Base-by-base conservation (phyloP, 768 basidiomycete genomes). In the Trametes sanguinea region DNA sequence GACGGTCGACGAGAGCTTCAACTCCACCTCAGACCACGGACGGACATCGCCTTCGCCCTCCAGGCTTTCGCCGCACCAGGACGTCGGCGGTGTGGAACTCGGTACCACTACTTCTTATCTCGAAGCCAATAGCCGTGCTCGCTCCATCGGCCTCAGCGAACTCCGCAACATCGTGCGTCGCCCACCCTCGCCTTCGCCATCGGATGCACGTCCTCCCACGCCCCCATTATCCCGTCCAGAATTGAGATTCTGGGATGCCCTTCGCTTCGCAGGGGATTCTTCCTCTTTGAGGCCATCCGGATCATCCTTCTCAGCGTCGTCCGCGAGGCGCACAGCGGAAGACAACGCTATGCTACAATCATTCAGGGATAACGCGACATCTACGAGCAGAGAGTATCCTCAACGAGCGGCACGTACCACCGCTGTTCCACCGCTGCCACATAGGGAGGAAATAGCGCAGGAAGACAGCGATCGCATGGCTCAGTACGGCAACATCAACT, bases 341-440 rank as follows among this genome's bases (percentile, higher is more conserved):
- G 60, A 61, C 22, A 17, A 55, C 27, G 60, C 60, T 9, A 61
- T 61, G 60, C 39, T 61, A 16, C 60, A 61, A 46, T 56, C 54
- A 3, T 62, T 62, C 44, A 45, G 22, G 22, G 61, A 62, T n/a
- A 43, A 27, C n/a, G 7, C 35, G 9, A 22, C 30, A 6, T 46
- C 54, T 5, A 2, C 40, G 10, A 29, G 48, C n/a, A 16, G 30
- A 10, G 33, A 51, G 1, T 55, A 47, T 6, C 27, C 45, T 14
- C 52, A 47, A 10, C 37, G 16, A 14, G 10, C 27, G 8, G 30
- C 48, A 6, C 2, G 35, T 11, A 27, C 40, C 11, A 30, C 51
- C 32, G 4, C 45, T 13, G 6, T 11, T 37, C 6, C 35, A 37
- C 6, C 35, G 35, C 22, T 22, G 22, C 22, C 22, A 11, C 35